Evolutionary conservation across 2,329 filamentous ascomycete genomes (phyloP).

Genomic region (Fusarium marasasianum): DNA sequence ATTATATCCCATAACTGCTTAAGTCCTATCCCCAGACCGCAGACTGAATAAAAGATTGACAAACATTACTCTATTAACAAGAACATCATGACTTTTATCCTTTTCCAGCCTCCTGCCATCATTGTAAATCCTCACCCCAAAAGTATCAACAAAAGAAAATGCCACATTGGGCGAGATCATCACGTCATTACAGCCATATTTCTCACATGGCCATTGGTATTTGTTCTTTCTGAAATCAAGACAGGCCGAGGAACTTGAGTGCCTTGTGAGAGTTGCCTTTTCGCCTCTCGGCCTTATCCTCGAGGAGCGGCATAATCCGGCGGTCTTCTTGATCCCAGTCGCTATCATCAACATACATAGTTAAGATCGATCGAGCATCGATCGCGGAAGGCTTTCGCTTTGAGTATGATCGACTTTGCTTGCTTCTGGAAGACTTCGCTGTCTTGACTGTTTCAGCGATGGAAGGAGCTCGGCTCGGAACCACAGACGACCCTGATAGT

Average conservation of each 20-base stretch:
- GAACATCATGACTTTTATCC: background rate
- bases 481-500: conserved; percentile 12
- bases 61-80: conserved; percentile 22
- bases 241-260: conserved; percentile 62
- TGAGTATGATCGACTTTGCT: conserved; percentile 43
- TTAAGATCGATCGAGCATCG: conserved; percentile 47
- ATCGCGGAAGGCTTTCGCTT: conserved; percentile 29
- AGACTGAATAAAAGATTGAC: background rate
- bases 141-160: conserved; percentile 22
- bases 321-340: conserved; percentile 60
- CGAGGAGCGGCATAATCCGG: conserved; percentile 62
- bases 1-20: background rate
- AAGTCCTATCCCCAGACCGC: background rate
- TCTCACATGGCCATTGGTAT: background rate
- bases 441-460: conserved; percentile 46
- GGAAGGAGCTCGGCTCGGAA: conserved; percentile 45
- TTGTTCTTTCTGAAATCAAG: conserved; percentile 21
- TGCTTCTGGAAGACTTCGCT: conserved; percentile 45
- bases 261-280: conserved; percentile 61
- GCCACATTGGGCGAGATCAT: conserved; percentile 31
- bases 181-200: conserved; percentile 30
- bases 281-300: conserved; percentile 47
- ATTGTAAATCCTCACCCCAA: background rate
- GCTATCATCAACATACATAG: conserved; percentile 52
- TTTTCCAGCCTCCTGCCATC: conserved; percentile 6